These are phyloP conservation scores for Botryotinia convoluta DNA, from an alignment of 2,329 filamentous ascomycete genomes.

Conservation along the genomic window DNA sequence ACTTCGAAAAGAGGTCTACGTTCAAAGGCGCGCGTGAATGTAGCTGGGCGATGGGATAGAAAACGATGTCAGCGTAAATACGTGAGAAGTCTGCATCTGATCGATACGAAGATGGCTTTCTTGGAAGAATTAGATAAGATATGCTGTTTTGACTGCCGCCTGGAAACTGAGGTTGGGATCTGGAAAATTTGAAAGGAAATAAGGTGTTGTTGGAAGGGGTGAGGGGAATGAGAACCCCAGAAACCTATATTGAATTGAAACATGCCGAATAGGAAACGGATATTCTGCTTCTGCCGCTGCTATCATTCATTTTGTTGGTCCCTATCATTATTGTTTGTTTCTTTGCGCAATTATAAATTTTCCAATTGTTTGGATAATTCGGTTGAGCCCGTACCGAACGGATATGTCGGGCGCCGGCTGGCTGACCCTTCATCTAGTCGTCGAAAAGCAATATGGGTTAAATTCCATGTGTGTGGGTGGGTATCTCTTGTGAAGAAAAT, in stretches of 20 bases:
- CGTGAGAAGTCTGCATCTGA: background rate
- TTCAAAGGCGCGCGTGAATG: constrained; percentile 4
- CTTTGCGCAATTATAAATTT: background rate
- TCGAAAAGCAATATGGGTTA: constrained; percentile 1
- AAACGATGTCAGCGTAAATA: background rate
- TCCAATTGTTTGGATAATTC: constrained; percentile 1
- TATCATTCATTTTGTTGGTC: background rate
- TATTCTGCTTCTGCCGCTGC: background rate
- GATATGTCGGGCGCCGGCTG: constrained; percentile 13
- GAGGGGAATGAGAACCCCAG: background rate
- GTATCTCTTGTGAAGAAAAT: constrained; percentile 18
- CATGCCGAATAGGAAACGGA: background rate
- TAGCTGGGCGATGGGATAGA: background rate
- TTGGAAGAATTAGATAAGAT: background rate
- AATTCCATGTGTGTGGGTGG: constrained; percentile 14
- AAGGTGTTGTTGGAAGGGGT: background rate
- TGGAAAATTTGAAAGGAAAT: background rate
- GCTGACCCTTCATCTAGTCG: constrained; percentile 5
- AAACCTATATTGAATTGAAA: constrained; percentile 3
- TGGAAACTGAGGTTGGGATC: background rate
- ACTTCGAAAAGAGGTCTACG: constrained; percentile 16
- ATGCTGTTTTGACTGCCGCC: constrained; percentile 8
- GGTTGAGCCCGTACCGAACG: constrained; percentile 18
- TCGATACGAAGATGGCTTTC: constrained; percentile 15
- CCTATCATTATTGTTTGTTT: background rate